These are phyloP conservation scores for Phaffomyces opuntiae DNA, from an alignment of 805 yeast genomes.

Conservation along the genomic window DNA sequence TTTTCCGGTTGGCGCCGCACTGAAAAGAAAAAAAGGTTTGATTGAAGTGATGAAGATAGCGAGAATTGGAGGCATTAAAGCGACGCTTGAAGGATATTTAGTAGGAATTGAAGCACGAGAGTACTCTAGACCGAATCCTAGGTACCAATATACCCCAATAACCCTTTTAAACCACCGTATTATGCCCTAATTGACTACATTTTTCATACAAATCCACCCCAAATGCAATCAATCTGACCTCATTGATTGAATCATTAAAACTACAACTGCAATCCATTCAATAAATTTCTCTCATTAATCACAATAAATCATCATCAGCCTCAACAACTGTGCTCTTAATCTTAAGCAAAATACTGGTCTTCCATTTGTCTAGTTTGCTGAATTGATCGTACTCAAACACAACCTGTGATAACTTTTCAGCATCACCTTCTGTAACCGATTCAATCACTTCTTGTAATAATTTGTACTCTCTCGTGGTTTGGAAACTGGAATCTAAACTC, in stretches of 20 bases:
- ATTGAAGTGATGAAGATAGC: no score
- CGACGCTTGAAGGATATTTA: no score
- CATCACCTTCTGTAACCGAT: slow-evolving; percentile 74
- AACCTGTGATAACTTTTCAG: slow-evolving; percentile 64
- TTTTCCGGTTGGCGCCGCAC: not conserved
- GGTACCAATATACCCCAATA: no score
- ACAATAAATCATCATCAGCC: slow-evolving; percentile 57
- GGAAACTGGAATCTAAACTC: slow-evolving; percentile 71
- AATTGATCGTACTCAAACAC: slow-evolving; percentile 84
- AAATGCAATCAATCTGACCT: slow-evolving; percentile 9
- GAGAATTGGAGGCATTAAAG: no score
- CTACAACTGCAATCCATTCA: no score
- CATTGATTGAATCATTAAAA: not conserved
- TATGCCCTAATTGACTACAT: not conserved
- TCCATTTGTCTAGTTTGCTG: slow-evolving; percentile 84
- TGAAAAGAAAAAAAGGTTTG: not conserved
- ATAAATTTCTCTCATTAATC: slow-evolving; percentile 1
- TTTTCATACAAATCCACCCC: not conserved
- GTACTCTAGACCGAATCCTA: no score
- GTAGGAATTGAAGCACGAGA: no score
- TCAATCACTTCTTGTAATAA: slow-evolving; percentile 60
- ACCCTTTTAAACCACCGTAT: not conserved
- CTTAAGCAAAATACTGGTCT: slow-evolving; percentile 73
- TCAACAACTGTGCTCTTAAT: slow-evolving; percentile 68
- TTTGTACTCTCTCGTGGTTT: slow-evolving; percentile 67